phyloP scores from a whole-genome alignment of 176 grass and related monocot genomes.

The Eremochloa ophiuroides region DNA sequence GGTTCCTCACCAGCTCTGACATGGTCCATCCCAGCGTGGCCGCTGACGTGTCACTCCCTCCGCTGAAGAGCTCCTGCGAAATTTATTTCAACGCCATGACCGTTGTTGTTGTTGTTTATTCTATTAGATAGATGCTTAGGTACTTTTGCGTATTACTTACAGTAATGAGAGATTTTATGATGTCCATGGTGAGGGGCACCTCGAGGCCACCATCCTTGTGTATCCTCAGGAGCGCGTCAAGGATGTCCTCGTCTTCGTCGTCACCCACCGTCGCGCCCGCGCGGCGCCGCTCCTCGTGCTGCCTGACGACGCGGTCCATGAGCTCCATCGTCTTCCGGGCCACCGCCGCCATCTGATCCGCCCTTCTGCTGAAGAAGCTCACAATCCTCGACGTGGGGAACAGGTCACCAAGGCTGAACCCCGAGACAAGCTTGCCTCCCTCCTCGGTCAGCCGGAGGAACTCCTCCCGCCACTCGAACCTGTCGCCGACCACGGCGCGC shows the following conservation, averaged over 20 bases:
- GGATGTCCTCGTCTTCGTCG: neutral
- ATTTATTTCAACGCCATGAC: too few relatives aligned
- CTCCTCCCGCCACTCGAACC: neutral
- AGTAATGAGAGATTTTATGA: neutral
- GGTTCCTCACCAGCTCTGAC: neutral
- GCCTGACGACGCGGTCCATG: conserved; percentile 8
- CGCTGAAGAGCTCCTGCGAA: neutral
- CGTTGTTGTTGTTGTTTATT: too few relatives aligned
- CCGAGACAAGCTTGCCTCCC: neutral
- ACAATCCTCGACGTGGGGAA: neutral
- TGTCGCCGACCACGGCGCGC: neutral
- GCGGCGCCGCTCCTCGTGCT: conserved; percentile 14
- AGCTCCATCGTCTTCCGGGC: neutral
- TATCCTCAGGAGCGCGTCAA: neutral
- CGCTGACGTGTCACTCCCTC: neutral
- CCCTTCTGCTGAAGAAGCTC: neutral
- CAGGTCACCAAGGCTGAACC: neutral
- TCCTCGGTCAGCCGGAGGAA: neutral
- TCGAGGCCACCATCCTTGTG: neutral
- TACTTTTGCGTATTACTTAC: too few relatives aligned
- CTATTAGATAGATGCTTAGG: too few relatives aligned
- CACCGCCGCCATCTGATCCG: neutral
- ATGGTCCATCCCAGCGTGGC: neutral
- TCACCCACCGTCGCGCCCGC: too few relatives aligned
- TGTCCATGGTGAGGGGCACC: neutral